Evolutionary conservation across 2,329 filamentous ascomycete genomes (phyloP).

Genomic region (Botrytis cinerea): DNA sequence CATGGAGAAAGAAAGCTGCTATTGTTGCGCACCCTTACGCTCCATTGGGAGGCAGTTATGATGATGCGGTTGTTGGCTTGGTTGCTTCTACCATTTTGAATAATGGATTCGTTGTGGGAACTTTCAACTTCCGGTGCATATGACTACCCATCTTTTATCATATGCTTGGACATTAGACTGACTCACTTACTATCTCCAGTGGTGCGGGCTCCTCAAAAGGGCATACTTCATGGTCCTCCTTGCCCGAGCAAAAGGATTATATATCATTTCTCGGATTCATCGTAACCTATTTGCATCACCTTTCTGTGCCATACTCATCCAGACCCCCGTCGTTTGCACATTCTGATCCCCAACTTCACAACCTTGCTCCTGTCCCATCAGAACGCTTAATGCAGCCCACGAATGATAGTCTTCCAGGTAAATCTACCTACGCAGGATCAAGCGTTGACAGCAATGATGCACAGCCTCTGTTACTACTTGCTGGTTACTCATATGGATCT

Average conservation of each 20-base stretch:
- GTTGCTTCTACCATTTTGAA: constrained; percentile 61
- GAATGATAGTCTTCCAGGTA: constrained; percentile 10
- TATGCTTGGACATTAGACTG: neutral
- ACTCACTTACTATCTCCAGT: constrained; percentile 49
- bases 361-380: constrained; percentile 36
- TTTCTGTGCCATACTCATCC: constrained; percentile 23
- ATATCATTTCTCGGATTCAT: constrained; percentile 79
- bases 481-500: constrained; percentile 89
- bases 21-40: constrained; percentile 91
- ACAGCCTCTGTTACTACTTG: constrained; percentile 56
- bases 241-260: constrained; percentile 80
- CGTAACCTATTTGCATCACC: constrained; percentile 66
- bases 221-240: constrained; percentile 83
- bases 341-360: constrained; percentile 30
- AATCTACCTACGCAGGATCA: neutral
- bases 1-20: constrained; percentile 51
- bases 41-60: constrained; percentile 79
- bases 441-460: neutral
- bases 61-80: constrained; percentile 76
- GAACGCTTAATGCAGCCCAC: constrained; percentile 30
- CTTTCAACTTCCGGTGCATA: constrained; percentile 85
- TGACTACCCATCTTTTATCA: neutral
- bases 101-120: constrained; percentile 73
- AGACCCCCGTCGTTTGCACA: constrained; percentile 25
- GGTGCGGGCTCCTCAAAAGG: constrained; percentile 75